These are phyloP conservation scores for Aspergillus awamori DNA, from an alignment of 2,329 filamentous ascomycete species.

Conservation along the genomic window DNA sequence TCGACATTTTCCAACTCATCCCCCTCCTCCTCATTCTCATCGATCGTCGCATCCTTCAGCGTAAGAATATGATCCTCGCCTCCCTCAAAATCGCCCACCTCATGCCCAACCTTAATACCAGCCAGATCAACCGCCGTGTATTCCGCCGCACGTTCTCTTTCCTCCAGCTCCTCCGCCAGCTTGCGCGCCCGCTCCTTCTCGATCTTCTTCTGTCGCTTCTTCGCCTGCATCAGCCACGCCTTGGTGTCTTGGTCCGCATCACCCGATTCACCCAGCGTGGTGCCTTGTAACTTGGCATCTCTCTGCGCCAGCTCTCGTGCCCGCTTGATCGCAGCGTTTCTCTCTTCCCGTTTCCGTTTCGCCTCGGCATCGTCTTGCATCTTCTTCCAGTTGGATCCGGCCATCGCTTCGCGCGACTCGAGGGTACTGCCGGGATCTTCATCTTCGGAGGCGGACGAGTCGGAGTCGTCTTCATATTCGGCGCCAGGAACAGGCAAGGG, in stretches of 20 bases:
- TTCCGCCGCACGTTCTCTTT: conserved; percentile 72
- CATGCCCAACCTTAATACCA: conserved; percentile 89
- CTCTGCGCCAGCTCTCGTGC: conserved; percentile 82
- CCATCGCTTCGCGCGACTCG: conserved; percentile 61
- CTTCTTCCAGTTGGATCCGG: conserved; percentile 55
- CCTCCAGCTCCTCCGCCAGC: conserved; percentile 74
- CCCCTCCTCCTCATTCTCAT: conserved; percentile 80
- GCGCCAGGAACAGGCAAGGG: conserved; percentile 80
- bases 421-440: conserved; percentile 79
- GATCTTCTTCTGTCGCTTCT: conserved; percentile 93
- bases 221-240: conserved; percentile 83
- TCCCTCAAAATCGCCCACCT: conserved; percentile 77
- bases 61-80: conserved; percentile 84
- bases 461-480: conserved; percentile 50
- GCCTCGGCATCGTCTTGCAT: conserved; percentile 69
- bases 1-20: conserved; percentile 70
- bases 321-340: conserved; percentile 80
- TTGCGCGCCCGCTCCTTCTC: conserved; percentile 70
- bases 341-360: conserved; percentile 77
- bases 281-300: conserved; percentile 74
- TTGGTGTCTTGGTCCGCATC: conserved; percentile 73
- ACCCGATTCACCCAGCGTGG: conserved; percentile 77
- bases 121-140: conserved; percentile 86
- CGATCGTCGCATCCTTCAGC: conserved; percentile 88
- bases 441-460: conserved; percentile 50